Evolutionary conservation across 1,284 basidiomycete genomes (phyloP).

Genomic region (Waitea zeae): DNA sequence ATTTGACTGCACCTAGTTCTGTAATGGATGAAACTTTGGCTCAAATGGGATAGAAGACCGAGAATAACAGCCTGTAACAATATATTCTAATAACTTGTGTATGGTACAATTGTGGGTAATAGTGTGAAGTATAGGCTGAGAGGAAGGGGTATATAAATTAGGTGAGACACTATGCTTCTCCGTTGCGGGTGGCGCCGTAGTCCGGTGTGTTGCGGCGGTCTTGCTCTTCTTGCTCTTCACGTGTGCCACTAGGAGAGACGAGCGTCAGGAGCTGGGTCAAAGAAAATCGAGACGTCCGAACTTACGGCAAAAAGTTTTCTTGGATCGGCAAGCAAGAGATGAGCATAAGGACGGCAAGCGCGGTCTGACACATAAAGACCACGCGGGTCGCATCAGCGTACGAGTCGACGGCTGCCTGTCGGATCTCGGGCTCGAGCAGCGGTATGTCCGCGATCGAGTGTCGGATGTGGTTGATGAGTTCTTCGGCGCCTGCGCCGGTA

Average conservation of each 20-base stretch:
- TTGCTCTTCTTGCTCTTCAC: slow-evolving; percentile 40
- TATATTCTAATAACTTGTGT: too few species aligned
- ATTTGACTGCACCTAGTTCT: too few species aligned
- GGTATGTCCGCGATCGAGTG: slow-evolving; percentile 76
- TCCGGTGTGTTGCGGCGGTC: slow-evolving; percentile 14
- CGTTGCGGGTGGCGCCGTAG: neutral
- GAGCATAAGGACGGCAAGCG: slow-evolving; percentile 43
- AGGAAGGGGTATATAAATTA: too few species aligned
- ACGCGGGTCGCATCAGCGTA: slow-evolving; percentile 72
- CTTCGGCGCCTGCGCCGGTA: slow-evolving; percentile 17
- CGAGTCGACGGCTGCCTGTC: slow-evolving; percentile 58
- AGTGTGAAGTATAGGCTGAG: too few species aligned
- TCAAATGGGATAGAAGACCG: too few species aligned
- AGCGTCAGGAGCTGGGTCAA: slow-evolving; percentile 3
- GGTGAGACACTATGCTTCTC: too few species aligned
- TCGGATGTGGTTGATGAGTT: slow-evolving; percentile 35
- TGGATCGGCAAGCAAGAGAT: slow-evolving; percentile 55
- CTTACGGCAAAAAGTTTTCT: slow-evolving; percentile 58
- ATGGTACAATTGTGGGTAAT: too few species aligned
- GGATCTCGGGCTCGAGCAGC: slow-evolving; percentile 40
- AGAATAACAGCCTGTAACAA: too few species aligned
- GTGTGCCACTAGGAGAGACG: slow-evolving; percentile 29
- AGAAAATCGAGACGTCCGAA: slow-evolving; percentile 10
- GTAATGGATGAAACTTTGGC: too few species aligned
- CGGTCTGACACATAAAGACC: slow-evolving; percentile 72